Evolutionary conservation across 148 eudicot genomes (phyloP), one percentile per base, ranked within the genome.

Genomic region (Dianthus caryophyllus): DNA sequence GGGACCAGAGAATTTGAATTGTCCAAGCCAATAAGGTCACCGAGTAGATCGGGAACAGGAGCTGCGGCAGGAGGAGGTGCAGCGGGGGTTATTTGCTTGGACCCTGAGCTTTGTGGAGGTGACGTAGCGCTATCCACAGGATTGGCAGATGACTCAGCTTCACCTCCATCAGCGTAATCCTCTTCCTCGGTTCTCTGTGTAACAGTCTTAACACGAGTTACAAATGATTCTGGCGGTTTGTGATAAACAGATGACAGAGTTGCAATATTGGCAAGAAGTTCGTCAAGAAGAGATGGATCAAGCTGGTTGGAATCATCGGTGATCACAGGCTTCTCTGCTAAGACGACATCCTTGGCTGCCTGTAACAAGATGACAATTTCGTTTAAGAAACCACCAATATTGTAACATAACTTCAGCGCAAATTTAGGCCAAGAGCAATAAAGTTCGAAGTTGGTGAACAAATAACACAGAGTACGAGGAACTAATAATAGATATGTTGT

Each of bases 331-430:
- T 94, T 94, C 78, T 94, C 98, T 64, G 97, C 98, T 69, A 94
- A 73, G 60, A 94, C 98, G 38, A 94, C 97, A 80, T 94, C 98
- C 76, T 94, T 94, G 54, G 98, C 98, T 14, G 98, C 98, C 98
- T 94, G 83, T 44, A 53, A 71, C 41, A 59, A 38, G 41, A 20
- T 11, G 25, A 52, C 29, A 26, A 58, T 22, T 59, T 52, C 57
- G 39, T 39, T 38, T 39, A 13, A 60, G 60, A 36, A 17, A 20
- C 51, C 8, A 44, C 56, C 46, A 43, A 65, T 16, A 18, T 33
- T 44, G 57, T 30, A 24, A 69, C 11, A 21, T 2, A 22, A 5
- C 16, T 20, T 17, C 15, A 16, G 11, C 36, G 10, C 6, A 49
- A 17, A 43, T 43, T 6, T 29, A 27, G 24, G 24, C 30, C 29